Evolutionary conservation across 2,329 filamentous ascomycete genomes (phyloP), one percentile per base, ranked within the genome.

Genomic region (Talaromyces sp.): DNA sequence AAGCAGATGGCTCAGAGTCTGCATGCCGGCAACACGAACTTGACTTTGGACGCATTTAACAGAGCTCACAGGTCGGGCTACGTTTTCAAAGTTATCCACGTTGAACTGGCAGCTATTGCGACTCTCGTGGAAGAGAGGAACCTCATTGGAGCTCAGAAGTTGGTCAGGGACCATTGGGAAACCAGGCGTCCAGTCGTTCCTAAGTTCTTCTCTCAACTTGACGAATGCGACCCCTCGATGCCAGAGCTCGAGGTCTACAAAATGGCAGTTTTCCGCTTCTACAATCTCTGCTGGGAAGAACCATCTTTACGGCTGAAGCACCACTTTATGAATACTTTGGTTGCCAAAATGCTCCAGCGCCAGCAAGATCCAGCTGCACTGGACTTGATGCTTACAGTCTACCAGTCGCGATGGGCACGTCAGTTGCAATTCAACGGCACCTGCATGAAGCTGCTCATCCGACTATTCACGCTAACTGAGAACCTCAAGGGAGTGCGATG

Each of bases 401-500:
- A 77, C 64, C 69, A 66, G 62, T 76, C 75, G 43, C 71, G 69
- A 29, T 76, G 73, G 68, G 70, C 70, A 11, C 68, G 67, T 2
- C 62, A 66, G 21, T 61, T 67, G 14, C 66, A 68, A 0, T 77
- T 77, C 58, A 70, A 75, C 54, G 70, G 70, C n/a, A 68, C 73
- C 8, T 72, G 69, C 55, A 67, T 77, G 65, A 75, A 76, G 60
- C 70, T 77, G 63, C 68, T 77, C 51, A 49, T 74, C 17, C 73
- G 75, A 21, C 72, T 70, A 8, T 76, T 72, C 50, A 67, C 71
- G 1, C 58, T 59, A 2, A 58, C 63, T 5, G 65, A 68, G 4
- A 70, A 75, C 32, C 58, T 73, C 8, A 66, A 68, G n/a, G 76
- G 75, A 2, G 63, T 77, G 2, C 73, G 75, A 55, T 78, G 76